phyloP scores from a whole-genome alignment of 305 asterid species.

The Rubia balearica region DNA sequence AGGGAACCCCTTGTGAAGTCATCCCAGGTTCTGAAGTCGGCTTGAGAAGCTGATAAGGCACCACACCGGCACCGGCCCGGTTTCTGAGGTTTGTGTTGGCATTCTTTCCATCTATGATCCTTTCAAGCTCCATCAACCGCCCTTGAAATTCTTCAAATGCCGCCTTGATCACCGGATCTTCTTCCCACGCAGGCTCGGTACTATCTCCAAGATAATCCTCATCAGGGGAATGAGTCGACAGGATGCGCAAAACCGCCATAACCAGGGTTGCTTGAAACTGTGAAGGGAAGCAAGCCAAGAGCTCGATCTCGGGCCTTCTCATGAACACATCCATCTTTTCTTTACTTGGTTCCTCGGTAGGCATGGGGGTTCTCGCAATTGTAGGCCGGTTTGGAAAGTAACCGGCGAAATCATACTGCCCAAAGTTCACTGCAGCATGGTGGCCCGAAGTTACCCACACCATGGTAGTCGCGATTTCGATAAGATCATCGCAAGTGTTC shows the following conservation, averaged over 20 bases:
- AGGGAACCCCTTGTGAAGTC: too few species aligned
- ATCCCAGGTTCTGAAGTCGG: too few species aligned
- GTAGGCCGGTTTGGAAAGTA: constrained; percentile 76
- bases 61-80: too few species aligned
- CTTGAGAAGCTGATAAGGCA: too few species aligned
- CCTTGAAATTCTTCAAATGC: constrained; percentile 53
- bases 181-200: constrained; percentile 23
- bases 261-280: constrained; percentile 47
- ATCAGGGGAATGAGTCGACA: constrained; percentile 71
- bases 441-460: constrained; percentile 69
- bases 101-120: constrained; percentile 58
- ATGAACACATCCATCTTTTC: constrained; percentile 33
- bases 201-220: constrained; percentile 63
- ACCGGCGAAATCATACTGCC: constrained; percentile 58
- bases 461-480: constrained; percentile 50
- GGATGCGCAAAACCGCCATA: constrained; percentile 47
- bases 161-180: constrained; percentile 30
- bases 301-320: constrained; percentile 47
- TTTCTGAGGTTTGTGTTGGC: not conserved
- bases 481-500: constrained; percentile 33
- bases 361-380: constrained; percentile 47
- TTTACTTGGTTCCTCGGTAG: constrained; percentile 44
- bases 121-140: constrained; percentile 57
- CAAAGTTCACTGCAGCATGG: constrained; percentile 78
- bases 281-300: constrained; percentile 50